Conservation (phyloP, 1,284 basidiomycete genomes). For the Porogramme epimiltina region DNA sequence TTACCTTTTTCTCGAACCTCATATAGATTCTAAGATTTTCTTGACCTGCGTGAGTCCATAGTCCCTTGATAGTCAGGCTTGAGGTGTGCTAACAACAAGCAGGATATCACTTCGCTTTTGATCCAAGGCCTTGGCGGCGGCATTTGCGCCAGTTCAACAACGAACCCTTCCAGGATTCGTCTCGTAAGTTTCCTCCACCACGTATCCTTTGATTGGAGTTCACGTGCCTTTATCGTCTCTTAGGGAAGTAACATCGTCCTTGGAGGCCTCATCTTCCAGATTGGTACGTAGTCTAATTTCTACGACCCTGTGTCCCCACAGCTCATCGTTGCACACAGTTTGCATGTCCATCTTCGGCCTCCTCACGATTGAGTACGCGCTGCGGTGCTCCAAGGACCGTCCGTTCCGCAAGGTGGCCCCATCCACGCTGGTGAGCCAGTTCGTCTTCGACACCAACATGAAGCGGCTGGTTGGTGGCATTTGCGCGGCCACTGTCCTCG, state of each 20-base stretch:
- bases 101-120: conserved; percentile 51
- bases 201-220: too few relatives aligned
- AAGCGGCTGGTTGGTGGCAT: conserved; percentile 18
- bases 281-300: background rate
- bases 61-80: too few relatives aligned
- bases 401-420: conserved; percentile 11
- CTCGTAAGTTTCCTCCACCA: conserved; percentile 4
- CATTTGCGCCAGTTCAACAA: conserved; percentile 42
- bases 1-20: too few relatives aligned
- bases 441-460: conserved; percentile 6
- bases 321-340: too few relatives aligned
- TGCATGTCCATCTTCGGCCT: conserved; percentile 16
- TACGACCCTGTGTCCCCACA: too few relatives aligned
- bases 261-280: conserved; percentile 53
- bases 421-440: background rate
- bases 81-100: background rate
- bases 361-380: conserved; percentile 17
- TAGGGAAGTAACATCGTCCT: conserved; percentile 54
- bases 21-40: conserved; percentile 52
- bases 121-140: conserved; percentile 60
- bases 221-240: too few relatives aligned
- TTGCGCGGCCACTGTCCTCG: conserved; percentile 8
- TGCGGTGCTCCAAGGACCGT: conserved; percentile 9
- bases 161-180: conserved; percentile 6
- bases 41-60: conserved; percentile 29